phyloP scores from a whole-genome alignment of 1,284 basidiomycete species.

The Ceratobasidium papillatum region DNA sequence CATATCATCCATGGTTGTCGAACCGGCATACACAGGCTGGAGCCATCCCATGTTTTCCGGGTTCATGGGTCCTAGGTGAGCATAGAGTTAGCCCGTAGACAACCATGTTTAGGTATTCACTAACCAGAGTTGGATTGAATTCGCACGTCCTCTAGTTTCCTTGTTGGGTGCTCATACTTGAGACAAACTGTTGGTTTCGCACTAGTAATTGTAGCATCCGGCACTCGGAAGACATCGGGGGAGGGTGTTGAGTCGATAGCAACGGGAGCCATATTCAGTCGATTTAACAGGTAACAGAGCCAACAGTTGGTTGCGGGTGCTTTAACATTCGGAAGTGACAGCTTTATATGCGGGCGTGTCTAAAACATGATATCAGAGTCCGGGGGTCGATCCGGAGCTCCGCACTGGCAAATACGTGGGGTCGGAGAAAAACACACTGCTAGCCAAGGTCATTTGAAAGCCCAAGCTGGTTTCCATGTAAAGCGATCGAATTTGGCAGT shows the following conservation, averaged over 20 bases:
- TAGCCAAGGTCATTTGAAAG: no score
- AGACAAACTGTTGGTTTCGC: background rate
- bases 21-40: slow-evolving; percentile 16
- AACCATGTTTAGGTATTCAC: background rate
- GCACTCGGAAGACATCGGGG: background rate
- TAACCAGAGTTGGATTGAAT: slow-evolving; percentile 3
- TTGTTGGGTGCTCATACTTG: background rate
- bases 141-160: background rate
- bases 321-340: no score
- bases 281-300: no score
- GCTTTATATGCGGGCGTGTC: no score
- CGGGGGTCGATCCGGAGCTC: background rate
- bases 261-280: slow-evolving; percentile 5
- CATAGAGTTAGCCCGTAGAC: background rate
- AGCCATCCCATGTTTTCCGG: slow-evolving; percentile 8
- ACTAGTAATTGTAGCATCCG: background rate
- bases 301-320: no score
- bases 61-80: slow-evolving; percentile 4
- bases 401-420: background rate
- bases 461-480: no score
- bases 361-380: no score
- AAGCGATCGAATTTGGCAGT: no score
- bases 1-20: slow-evolving; percentile 18
- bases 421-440: background rate
- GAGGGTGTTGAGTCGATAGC: background rate